Conservation (phyloP, 306 rosid genomes). For the Lathyrus sativus region DNA sequence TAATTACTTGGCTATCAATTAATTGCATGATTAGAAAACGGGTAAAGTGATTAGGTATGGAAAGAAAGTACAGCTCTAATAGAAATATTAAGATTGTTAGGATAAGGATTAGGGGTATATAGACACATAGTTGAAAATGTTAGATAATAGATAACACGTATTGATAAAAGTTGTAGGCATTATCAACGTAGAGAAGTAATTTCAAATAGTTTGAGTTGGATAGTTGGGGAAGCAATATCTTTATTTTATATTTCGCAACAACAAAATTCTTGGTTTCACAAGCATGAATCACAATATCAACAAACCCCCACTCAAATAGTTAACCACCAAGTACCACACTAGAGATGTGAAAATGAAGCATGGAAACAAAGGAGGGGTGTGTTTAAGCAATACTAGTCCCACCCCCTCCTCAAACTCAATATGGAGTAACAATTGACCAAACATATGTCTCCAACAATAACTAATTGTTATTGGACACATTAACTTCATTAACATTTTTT, state of each 20-base stretch:
- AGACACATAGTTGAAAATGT: conserved; percentile 2
- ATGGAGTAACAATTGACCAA: no score
- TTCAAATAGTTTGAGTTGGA: conserved; percentile 8
- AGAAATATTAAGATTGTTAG: not conserved
- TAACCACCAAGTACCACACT: no score
- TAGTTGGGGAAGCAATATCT: not conserved
- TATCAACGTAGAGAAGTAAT: not conserved
- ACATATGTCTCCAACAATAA: no score
- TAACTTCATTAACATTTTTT: no score
- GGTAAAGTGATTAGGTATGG: conserved; percentile 2
- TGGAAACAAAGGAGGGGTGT: no score
- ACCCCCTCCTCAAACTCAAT: no score
- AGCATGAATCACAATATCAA: not conserved
- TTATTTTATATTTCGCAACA: not conserved
- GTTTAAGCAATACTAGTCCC: no score
- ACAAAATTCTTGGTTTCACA: not conserved
- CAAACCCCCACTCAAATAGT: no score
- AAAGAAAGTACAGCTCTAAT: not conserved
- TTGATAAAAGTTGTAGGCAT: not conserved
- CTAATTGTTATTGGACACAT: no score
- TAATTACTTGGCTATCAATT: not conserved
- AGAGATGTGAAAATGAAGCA: no score
- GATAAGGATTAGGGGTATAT: not conserved
- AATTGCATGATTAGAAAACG: conserved; percentile 12
- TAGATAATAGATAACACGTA: not conserved